Evolutionary conservation across 2,329 filamentous ascomycete species (phyloP), one percentile per base, ranked within the genome.

Genomic region (Aspergillus floridensis): DNA sequence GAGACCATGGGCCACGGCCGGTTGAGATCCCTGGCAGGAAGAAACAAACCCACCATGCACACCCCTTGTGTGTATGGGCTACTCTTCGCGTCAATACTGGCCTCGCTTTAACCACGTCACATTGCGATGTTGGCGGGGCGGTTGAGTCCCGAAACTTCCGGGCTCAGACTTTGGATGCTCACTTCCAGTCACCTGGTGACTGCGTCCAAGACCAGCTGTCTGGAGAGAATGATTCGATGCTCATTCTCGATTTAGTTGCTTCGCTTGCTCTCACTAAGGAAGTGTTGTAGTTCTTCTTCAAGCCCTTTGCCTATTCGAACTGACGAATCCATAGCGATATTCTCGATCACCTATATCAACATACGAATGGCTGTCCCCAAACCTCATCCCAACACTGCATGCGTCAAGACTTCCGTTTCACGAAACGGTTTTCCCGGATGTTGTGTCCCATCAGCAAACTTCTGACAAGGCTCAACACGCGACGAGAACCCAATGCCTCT

Each of bases 361-460:
- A 44, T 7, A 44, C 38, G 4, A 8, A 7, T 50, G 48, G 54
- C 22, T 58, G 22, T n/a, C 52, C 58, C 60, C 14, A 51, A 31
- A 44, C 53, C 52, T 57, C 56, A 56, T 41, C 54, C 61, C 55
- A 51, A 60, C 57, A 61, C 59, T 58, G 57, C 56, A 59, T 65
- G 61, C 61, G 59, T 61, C 58, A 53, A 50, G 47, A 56, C 16
- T 59, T 53, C 61, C 41, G 63, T 66, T 62, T 57, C 65, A 66
- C 65, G 59, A 65, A 65, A 65, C 65, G 62, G 63, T 59, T 60
- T 61, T 50, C 49, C 53, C 62, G 59, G 62, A 64, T 59, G 59
- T 56, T 62, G 60, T 65, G 63, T 62, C 63, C 57, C 63, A 56
- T 56, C 54, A 64, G 63, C 63, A 64, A 64, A 64, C 63, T 61